Evolutionary conservation across 257 asterid species (phyloP), one percentile per base, ranked within the genome.

Genomic region (Cinchona pubescens): DNA sequence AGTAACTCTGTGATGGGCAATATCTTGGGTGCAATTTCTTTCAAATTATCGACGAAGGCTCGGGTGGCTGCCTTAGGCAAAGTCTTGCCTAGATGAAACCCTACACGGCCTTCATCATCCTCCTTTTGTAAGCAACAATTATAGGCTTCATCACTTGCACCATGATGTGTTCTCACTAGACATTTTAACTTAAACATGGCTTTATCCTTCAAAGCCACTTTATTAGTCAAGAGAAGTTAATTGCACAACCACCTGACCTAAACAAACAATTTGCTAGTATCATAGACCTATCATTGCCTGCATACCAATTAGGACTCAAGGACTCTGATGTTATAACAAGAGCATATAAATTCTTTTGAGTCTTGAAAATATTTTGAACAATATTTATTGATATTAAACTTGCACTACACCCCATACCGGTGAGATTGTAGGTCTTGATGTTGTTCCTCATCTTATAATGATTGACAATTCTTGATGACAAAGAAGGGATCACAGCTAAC

Each of bases 361-460:
- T 34, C 63, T 80, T 85, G 78, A 94, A 87, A 0, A 90, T 72
- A 79, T 76, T 90, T 37, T 88, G 82, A 0, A 90, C 88, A 8
- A 88, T 75, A 71, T 87, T 82, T 23, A 92, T 64, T 0, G 99
- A 86, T 32, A 94, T 42, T 5, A 92, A 9, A 69, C 99, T 94
- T 0, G 98, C 99, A 79, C 97, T 89, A 58, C 98, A 94, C 2
- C 99, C 99, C 99, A 94, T 94, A 0, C 97, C 97, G 0, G 96
- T 85, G 60, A 94, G 84, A 62, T 90, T 92, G 14, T 92, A 94
- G 13, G 86, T 87, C 89, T 94, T 94, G 23, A 92, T 51, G 27
- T 88, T 91, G 0, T 87, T 90, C 2, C 89, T 80, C 96, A 92
- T 67, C 79, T 85, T 84, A 79, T 86, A 92, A 0, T 9, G 49